A percentile compares a stretch with the other conserved stretches of the same genome.
phyloP scores from a whole-genome alignment of 1,284 basidiomycete species.

The Trichosporon coremiiforme region DNA sequence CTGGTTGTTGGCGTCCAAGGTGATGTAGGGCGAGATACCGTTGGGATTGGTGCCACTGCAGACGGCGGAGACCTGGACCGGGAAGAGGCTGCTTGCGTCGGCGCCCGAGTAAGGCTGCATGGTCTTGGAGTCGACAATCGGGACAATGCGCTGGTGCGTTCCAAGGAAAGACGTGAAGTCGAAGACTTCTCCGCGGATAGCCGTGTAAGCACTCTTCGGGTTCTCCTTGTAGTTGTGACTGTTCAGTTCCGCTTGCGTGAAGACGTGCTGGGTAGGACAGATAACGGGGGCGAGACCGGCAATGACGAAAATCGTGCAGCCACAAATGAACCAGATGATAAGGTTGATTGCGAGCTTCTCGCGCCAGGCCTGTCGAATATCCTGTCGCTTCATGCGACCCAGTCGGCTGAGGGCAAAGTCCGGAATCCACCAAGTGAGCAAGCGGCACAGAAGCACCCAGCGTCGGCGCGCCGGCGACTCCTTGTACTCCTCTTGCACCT shows the following conservation, averaged over 20 bases:
- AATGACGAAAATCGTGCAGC: conserved; percentile 86
- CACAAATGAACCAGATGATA: conserved; percentile 94
- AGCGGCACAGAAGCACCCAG: conserved; percentile 86
- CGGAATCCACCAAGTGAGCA: conserved; percentile 91
- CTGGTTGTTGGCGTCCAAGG: conserved; percentile 72
- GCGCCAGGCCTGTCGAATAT: conserved; percentile 93
- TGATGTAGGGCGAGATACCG: conserved; percentile 79
- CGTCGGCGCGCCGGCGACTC: conserved; percentile 75
- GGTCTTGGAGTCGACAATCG: conserved; percentile 72
- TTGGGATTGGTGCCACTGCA: conserved; percentile 80
- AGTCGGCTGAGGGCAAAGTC: conserved; percentile 69
- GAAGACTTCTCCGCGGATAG: conserved; percentile 85
- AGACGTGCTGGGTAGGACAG: conserved; percentile 93
- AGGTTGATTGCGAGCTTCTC: conserved; percentile 96
- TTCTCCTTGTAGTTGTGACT: conserved; percentile 68
- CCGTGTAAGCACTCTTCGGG: conserved; percentile 74
- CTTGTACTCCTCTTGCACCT: conserved; percentile 83
- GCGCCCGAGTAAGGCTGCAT: conserved; percentile 82
- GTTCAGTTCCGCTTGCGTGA: conserved; percentile 72
- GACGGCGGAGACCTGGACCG: conserved; percentile 92
- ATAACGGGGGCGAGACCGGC: conserved; percentile 84
- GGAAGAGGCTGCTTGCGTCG: conserved; percentile 79
- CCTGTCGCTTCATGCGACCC: conserved; percentile 89
- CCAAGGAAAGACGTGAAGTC: conserved; percentile 46
- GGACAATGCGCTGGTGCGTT: conserved; percentile 69